Base-by-base conservation (phyloP, 2,329 filamentous ascomycete genomes). In the Biscogniauxia mediterranea region DNA sequence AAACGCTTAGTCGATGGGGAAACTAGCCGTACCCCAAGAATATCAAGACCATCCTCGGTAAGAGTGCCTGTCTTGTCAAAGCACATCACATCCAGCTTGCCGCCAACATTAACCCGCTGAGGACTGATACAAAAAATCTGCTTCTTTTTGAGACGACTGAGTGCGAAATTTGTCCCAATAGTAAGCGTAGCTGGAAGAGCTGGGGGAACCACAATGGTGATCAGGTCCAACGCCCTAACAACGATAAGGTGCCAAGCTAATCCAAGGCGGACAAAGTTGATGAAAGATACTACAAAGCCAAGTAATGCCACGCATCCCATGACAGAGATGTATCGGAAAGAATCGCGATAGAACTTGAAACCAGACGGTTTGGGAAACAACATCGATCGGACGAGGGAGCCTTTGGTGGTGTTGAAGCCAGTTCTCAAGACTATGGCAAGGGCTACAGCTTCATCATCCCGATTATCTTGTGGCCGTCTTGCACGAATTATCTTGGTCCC, bases 21-120 rank as follows among this genome's bases (percentile, higher is more conserved):
- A 9, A 92, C 92, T 6, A 95, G 87, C 38, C 92, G 87, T 20
- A 97, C 87, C 13, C 95, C 95, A 13, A 99, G 83, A 19, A 99
- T 92, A 74, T 99, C 96, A 51, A 99, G 79, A 0, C 95, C 95
- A 74, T 99, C 95, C 76, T 98, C 95, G 0, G 95, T 99, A 58
- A 99, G 80, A 0, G 95, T 99, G n/a, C 95, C 95, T 0, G 95
- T 99, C 78, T 99, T 99, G 78, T 99, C 95, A 66, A 99, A 99
- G 76, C 94, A 97, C 78, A 99, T 91, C 11, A 98, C 86, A 72
- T 99, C 95, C 3, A 99, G 80, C 76, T 98, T 98, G 55, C 96
- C 95, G 17, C 91, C 95, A 5, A 99, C 93, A 70, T 98, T 99
- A 60, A 99, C 94, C 70, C 95, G 86, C 72, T 99, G 95, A 0